These are phyloP conservation scores for Pseudocercospora cruenta DNA, from an alignment of 2,329 filamentous ascomycete species.

Conservation along the genomic window DNA sequence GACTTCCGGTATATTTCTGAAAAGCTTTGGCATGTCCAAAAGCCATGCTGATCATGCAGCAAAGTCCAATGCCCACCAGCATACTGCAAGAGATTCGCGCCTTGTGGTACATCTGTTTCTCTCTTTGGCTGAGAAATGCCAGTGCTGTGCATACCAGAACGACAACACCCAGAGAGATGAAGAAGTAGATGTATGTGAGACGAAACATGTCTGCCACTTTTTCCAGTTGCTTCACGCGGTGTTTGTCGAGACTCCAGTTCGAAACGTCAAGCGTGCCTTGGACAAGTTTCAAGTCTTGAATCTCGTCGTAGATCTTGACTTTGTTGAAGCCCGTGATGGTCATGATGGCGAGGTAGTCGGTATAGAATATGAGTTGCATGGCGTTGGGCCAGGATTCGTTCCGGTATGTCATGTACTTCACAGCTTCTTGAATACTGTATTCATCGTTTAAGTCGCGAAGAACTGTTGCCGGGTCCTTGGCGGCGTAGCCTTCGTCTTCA, in stretches of 20 bases:
- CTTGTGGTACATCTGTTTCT: background rate
- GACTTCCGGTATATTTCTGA: background rate
- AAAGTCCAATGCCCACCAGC: background rate
- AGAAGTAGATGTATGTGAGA: background rate
- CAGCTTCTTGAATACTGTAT: background rate
- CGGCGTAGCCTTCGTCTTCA: background rate
- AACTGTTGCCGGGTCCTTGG: background rate
- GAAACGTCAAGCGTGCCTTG: background rate
- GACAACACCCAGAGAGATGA: slow-evolving; percentile 8
- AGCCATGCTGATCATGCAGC: background rate
- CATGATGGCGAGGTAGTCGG: background rate
- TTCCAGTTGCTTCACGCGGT: background rate
- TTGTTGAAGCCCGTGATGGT: background rate
- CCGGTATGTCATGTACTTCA: background rate
- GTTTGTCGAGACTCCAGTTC: background rate
- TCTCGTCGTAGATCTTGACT: background rate
- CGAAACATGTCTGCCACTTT: background rate
- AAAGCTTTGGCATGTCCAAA: background rate
- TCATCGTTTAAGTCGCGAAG: background rate
- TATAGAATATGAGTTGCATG: background rate
- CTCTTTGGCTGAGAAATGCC: slow-evolving; percentile 1
- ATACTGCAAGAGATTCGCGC: background rate
- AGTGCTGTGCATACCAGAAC: slow-evolving; percentile 7
- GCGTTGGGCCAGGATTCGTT: background rate
- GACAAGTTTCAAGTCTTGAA: background rate